Evolutionary conservation across 495 filamentous ascomycete genomes (phyloP).

Genomic region (Xylaria longipes): DNA sequence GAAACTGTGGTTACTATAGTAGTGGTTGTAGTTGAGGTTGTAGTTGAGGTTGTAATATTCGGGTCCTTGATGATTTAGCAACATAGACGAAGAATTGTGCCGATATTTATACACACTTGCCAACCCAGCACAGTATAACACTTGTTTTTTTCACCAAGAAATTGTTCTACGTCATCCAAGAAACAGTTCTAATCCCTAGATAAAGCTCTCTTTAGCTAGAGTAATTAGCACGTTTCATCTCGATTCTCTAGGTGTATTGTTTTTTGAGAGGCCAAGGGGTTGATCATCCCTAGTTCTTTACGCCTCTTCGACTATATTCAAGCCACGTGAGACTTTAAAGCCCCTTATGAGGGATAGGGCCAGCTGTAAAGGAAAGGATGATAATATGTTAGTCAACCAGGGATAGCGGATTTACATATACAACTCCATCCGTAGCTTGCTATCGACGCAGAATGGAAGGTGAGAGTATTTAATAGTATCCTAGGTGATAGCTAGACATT

Average conservation of each 20-base stretch:
- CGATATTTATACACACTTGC: neutral
- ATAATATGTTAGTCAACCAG: neutral
- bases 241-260: neutral
- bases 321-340: neutral
- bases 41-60: neutral
- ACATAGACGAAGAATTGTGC: neutral
- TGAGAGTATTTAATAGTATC: neutral
- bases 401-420: neutral
- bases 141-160: neutral
- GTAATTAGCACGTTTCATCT: neutral
- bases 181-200: neutral
- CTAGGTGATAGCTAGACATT: neutral
- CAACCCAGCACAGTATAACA: neutral
- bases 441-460: neutral
- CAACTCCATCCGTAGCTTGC: too few relatives aligned
- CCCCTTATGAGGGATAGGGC: neutral
- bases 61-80: neutral
- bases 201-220: neutral
- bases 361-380: neutral
- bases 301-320: neutral
- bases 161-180: neutral
- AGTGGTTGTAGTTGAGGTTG: neutral
- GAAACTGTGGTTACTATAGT: neutral
- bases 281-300: neutral
- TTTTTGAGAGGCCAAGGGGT: neutral